phyloP scores from a whole-genome alignment of 768 basidiomycete species.

The Suillus decipiens region DNA sequence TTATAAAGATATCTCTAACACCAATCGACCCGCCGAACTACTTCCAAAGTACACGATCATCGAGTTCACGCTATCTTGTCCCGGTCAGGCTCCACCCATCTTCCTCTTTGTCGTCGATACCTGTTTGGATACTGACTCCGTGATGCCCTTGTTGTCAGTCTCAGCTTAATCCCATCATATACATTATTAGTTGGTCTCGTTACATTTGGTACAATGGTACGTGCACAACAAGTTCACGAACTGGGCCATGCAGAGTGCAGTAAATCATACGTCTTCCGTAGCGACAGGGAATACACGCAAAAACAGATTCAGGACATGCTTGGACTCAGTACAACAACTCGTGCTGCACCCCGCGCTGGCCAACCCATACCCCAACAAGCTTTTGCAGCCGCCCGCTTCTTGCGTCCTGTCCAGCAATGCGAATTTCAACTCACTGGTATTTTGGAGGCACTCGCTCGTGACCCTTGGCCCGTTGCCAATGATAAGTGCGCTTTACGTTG shows the following conservation, averaged over 20 bases:
- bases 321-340: slow-evolving; percentile 62
- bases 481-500: slow-evolving; percentile 92
- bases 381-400: slow-evolving; percentile 86
- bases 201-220: slow-evolving; percentile 75
- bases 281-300: slow-evolving; percentile 92
- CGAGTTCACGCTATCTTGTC: slow-evolving; percentile 93
- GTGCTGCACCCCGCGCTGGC: slow-evolving; percentile 84
- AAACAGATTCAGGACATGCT: slow-evolving; percentile 99
- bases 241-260: slow-evolving; percentile 94
- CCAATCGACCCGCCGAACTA: slow-evolving; percentile 94
- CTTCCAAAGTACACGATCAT: slow-evolving; percentile 98
- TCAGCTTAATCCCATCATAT: slow-evolving; percentile 90
- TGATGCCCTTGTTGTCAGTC: slow-evolving; percentile 89
- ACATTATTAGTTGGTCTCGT: slow-evolving; percentile 94
- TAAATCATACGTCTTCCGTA: slow-evolving; percentile 98
- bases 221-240: slow-evolving; percentile 86
- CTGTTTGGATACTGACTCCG: slow-evolving; percentile 93
- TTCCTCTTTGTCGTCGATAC: slow-evolving; percentile 98
- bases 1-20: slow-evolving; percentile 42
- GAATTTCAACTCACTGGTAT: slow-evolving; percentile 96
- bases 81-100: slow-evolving; percentile 90
- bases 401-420: slow-evolving; percentile 88
- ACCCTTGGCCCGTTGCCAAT: slow-evolving; percentile 96
- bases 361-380: slow-evolving; percentile 79
- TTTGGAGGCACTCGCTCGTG: slow-evolving; percentile 81